Percentiles rank a stretch among this genome's conserved stretches.
phyloP scores from a whole-genome alignment of 371 early-diverging fungal species.

The Syncephalastrum sp. region DNA sequence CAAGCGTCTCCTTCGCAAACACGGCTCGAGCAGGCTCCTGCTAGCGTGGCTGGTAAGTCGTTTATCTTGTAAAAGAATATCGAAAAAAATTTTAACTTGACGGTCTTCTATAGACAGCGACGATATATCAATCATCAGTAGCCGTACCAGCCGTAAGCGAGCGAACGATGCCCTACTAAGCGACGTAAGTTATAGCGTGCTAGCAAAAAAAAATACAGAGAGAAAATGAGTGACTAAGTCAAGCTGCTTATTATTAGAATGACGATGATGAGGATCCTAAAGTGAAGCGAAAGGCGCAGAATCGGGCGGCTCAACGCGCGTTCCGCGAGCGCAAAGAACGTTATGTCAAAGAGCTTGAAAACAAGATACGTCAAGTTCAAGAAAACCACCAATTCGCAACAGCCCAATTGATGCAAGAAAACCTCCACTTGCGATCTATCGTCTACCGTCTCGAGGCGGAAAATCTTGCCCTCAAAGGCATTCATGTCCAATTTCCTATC shows the following conservation, averaged over 20 bases:
- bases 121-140: too few relatives aligned
- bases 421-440: conserved; percentile 33
- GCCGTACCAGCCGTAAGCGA: too few relatives aligned
- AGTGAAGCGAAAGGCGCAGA: conserved; percentile 73
- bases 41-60: too few relatives aligned
- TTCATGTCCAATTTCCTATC: conserved; percentile 18
- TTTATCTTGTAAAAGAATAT: too few relatives aligned
- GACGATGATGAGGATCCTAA: conserved; percentile 45
- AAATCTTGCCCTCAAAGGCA: conserved; percentile 34
- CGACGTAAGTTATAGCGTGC: conserved; percentile 16
- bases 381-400: conserved; percentile 39
- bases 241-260: conserved; percentile 3
- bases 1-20: too few relatives aligned
- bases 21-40: too few relatives aligned
- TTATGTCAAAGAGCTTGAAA: conserved; percentile 66
- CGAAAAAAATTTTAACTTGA: too few relatives aligned
- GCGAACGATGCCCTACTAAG: background rate
- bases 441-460: conserved; percentile 41
- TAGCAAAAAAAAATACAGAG: conserved; percentile 30
- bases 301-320: conserved; percentile 76
- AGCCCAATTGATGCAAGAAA: conserved; percentile 37
- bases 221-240: conserved; percentile 24
- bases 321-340: conserved; percentile 75
- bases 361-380: conserved; percentile 58
- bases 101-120: too few relatives aligned